Percentiles rank a stretch among this genome's conserved stretches.
Evolutionary conservation across 805 yeast species (phyloP).

Genomic region (Saccharomycopsis babjevae): DNA sequence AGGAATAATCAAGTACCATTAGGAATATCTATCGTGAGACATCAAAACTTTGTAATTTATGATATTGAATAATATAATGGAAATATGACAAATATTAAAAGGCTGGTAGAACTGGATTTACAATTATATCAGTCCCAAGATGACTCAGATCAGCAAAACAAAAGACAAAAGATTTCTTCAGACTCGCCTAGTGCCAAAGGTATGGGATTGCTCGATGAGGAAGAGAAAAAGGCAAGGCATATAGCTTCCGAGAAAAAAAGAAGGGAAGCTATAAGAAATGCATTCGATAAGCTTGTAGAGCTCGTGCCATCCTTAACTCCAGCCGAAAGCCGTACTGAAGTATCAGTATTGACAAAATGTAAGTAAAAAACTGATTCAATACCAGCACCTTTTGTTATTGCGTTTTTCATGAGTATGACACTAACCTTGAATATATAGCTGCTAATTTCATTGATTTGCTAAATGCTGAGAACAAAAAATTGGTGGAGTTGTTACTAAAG

Average conservation of each 20-base stretch:
- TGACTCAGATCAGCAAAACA: background rate
- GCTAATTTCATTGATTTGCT: conserved; percentile 16
- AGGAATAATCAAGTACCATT: too few relatives aligned
- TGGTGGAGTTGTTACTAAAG: conserved; percentile 3
- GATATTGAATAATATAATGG: background rate
- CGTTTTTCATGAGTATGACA: background rate
- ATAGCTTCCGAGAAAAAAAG: conserved; percentile 82
- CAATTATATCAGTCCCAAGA: background rate
- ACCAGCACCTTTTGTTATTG: background rate
- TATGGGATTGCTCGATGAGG: background rate
- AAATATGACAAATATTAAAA: background rate
- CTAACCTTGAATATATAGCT: background rate
- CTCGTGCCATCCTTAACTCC: conserved; percentile 63
- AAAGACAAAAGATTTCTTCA: background rate
- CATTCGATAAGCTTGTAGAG: conserved; percentile 65
- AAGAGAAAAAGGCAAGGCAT: conserved; percentile 47
- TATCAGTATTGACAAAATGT: conserved; percentile 55
- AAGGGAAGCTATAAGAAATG: conserved; percentile 73
- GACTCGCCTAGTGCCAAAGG: background rate
- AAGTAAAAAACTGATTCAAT: conserved; percentile 20
- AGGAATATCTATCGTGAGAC: too few relatives aligned
- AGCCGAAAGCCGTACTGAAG: conserved; percentile 73
- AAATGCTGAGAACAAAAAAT: conserved; percentile 7
- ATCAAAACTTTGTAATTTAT: too few relatives aligned
- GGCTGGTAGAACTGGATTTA: background rate